These are phyloP conservation scores for Podaxis mareebaensis DNA, from an alignment of 768 basidiomycete species.

Conservation along the genomic window DNA sequence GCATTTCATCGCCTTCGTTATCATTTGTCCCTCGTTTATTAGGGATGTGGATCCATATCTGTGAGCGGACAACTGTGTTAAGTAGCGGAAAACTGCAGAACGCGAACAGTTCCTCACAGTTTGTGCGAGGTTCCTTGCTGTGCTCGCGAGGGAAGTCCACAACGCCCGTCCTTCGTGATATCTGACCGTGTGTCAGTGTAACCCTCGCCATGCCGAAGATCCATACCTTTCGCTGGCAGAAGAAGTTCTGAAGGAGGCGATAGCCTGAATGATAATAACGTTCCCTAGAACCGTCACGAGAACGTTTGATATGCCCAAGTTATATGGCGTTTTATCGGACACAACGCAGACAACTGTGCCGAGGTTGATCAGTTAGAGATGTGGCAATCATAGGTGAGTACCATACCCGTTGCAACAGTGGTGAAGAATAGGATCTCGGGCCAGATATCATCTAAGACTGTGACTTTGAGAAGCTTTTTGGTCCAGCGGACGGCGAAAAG, in stretches of 20 bases:
- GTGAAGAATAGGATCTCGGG: background rate
- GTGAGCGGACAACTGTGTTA: background rate
- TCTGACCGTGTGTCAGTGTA: background rate
- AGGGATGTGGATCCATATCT: slow-evolving; percentile 23
- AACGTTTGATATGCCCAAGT: background rate
- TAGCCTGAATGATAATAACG: background rate
- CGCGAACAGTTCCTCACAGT: background rate
- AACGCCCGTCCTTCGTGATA: background rate
- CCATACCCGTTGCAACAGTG: background rate
- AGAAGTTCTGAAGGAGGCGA: background rate
- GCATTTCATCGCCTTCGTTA: background rate
- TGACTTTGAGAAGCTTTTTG: background rate
- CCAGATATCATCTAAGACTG: background rate
- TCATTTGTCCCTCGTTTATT: background rate
- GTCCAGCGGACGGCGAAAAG: background rate
- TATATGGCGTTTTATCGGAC: background rate
- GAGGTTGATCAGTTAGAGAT: background rate
- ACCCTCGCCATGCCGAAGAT: background rate
- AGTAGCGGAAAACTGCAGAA: background rate
- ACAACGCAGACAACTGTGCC: background rate
- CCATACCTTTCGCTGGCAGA: background rate
- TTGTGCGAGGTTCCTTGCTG: background rate
- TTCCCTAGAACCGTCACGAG: background rate
- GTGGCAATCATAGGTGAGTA: background rate
- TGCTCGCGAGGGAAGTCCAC: background rate